Evolutionary conservation across 345 rosid species (phyloP).

Genomic region (Pelargonium nanum): DNA sequence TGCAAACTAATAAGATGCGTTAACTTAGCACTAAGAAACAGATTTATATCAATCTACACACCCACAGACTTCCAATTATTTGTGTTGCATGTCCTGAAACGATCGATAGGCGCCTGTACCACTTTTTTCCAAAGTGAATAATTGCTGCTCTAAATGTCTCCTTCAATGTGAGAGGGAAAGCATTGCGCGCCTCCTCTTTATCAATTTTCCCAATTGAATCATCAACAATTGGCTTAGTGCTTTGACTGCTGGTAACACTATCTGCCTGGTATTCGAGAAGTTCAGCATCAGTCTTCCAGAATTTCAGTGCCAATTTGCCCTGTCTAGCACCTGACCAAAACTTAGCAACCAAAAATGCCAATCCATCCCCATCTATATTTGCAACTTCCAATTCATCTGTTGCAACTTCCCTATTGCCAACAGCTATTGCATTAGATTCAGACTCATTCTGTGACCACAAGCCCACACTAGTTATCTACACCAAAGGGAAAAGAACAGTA

Average conservation of each 20-base stretch:
- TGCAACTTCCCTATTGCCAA: conserved; percentile 23
- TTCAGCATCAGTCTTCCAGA: conserved; percentile 44
- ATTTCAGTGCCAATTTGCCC: conserved; percentile 30
- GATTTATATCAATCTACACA: conserved; percentile 16
- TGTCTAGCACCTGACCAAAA: conserved; percentile 45
- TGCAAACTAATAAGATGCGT: too few relatives aligned
- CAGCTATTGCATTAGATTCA: conserved; percentile 28
- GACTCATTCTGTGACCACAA: conserved; percentile 61
- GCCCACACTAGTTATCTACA: conserved; percentile 84
- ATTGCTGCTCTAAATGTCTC: conserved; percentile 65
- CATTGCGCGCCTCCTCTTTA: conserved; percentile 41
- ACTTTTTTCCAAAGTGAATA: conserved; percentile 50
- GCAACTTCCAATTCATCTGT: conserved; percentile 33
- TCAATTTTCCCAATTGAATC: conserved; percentile 33
- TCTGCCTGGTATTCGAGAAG: conserved; percentile 40
- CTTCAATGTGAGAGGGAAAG: conserved; percentile 57
- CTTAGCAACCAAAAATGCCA: conserved; percentile 31
- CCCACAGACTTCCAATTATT: conserved; percentile 34
- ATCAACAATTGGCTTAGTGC: conserved; percentile 25
- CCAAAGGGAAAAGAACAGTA: conserved; percentile 18
- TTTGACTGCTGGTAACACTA: conserved; percentile 31
- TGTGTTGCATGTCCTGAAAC: conserved; percentile 45
- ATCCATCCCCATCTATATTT: conserved; percentile 38
- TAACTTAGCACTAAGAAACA: background rate
- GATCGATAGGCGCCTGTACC: conserved; percentile 62